phyloP scores from a whole-genome alignment of 1,284 basidiomycete species.

The Exsudoporus floridanus region DNA sequence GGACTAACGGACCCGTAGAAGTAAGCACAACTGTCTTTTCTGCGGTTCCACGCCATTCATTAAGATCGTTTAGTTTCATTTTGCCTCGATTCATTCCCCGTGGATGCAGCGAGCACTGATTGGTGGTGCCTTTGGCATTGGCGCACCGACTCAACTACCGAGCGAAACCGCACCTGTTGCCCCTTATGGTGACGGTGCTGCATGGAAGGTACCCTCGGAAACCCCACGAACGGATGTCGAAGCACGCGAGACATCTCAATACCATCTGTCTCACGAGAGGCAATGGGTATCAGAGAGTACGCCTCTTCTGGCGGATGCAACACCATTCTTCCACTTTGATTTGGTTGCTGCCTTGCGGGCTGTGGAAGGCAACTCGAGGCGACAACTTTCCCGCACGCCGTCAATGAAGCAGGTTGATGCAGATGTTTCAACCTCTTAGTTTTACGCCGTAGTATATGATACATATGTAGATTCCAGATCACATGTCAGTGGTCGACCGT shows the following conservation, averaged over 20 bases:
- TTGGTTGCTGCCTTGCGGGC: conserved; percentile 69
- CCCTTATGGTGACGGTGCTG: conserved; percentile 50
- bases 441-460: not conserved
- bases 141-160: conserved; percentile 43
- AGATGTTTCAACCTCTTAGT: not conserved
- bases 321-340: conserved; percentile 89
- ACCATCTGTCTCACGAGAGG: conserved; percentile 6
- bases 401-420: conserved; percentile 17
- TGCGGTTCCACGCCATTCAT: not conserved
- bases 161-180: conserved; percentile 76
- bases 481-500: not conserved
- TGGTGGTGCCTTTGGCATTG: conserved; percentile 83
- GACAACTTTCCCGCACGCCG: not conserved
- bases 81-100: conserved; percentile 84
- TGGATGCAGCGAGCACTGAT: conserved; percentile 92
- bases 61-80: conserved; percentile 66
- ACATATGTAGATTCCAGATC: not conserved
- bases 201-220: conserved; percentile 16
- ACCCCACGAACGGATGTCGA: conserved; percentile 36
- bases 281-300: conserved; percentile 24
- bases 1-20: conserved; percentile 79
- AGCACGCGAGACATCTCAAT: conserved; percentile 33
- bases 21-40: conserved; percentile 39
- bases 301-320: conserved; percentile 53
- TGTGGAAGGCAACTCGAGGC: conserved; percentile 48